Conservation (phyloP, 352 stramenopile species). For the Phytophthora agathidicida region DNA sequence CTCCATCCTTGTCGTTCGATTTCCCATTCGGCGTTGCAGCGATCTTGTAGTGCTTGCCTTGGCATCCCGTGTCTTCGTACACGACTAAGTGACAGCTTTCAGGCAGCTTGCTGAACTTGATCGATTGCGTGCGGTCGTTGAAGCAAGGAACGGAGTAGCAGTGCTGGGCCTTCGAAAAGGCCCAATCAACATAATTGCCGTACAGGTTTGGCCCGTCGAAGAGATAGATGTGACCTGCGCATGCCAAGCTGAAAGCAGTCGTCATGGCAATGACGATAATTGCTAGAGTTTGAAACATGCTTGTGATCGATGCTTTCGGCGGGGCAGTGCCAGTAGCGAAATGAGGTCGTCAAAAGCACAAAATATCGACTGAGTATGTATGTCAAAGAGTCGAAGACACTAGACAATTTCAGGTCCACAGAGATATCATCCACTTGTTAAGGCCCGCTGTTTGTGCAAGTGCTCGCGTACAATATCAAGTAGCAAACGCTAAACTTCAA, state of each 20-base stretch:
- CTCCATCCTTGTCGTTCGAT: constrained; percentile 12
- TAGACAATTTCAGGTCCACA: too few relatives aligned
- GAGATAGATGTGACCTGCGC: constrained; percentile 14
- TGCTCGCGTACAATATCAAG: too few relatives aligned
- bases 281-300: too few relatives aligned
- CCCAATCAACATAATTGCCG: constrained; percentile 7
- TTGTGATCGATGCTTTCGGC: too few relatives aligned
- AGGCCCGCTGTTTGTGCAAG: too few relatives aligned
- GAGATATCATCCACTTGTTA: too few relatives aligned
- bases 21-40: not conserved
- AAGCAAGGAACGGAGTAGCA: constrained; percentile 26
- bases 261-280: not conserved
- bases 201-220: constrained; percentile 3
- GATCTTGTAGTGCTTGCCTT: constrained; percentile 21
- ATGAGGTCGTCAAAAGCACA: too few relatives aligned
- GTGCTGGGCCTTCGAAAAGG: constrained; percentile 12
- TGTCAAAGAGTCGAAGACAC: too few relatives aligned
- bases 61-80: constrained; percentile 11
- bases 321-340: too few relatives aligned
- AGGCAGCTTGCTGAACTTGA: constrained; percentile 17
- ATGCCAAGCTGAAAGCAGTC: not conserved
- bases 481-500: too few relatives aligned
- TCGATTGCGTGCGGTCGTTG: constrained; percentile 17
- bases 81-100: constrained; percentile 10
- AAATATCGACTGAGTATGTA: too few relatives aligned